Base-by-base conservation (phyloP, 2,329 filamentous ascomycete species). In the Monosporascus sp. region DNA sequence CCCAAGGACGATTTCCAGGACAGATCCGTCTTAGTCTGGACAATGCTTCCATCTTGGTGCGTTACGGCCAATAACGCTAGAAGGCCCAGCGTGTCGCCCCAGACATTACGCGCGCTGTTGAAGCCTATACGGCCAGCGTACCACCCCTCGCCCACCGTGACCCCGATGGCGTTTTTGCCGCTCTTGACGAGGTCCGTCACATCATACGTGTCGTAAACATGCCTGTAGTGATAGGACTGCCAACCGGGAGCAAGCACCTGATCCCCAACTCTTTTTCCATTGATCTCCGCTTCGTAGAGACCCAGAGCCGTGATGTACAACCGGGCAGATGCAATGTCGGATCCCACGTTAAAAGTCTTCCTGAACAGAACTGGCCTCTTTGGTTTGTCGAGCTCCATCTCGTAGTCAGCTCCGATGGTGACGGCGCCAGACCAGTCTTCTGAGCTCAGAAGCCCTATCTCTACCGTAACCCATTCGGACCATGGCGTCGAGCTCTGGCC, bases 151-250 rank as follows among this genome's bases (percentile, higher is more conserved):
- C 70, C 75, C 5, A 81, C 74, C 19, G 75, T 73, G 1, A 77
- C 71, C 0, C 68, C 72, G 43, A 81, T 65, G 0, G 65, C 65
- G 58, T 80, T 80, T 19, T 53, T 51, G 2, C 68, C 68, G 0
- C 58, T 44, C 1, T 61, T 63, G 1, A 82, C 52, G 0, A 77
- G 65, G 0, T 66, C 55, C 0, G 72, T 74, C 1, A 83, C 74
- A 55, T 84, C 78, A 52, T 77, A 79, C 0, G 74, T 77, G 52
- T 82, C 73, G 55, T 83, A 85, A 1, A 72, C 67, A n/a, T 77
- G 71, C 1, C 79, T 70, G 47, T 75, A 64, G 0, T 72, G 65
- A 56, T 83, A 84, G 3, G 72, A 73, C 44, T 76, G 74, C 76
- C 78, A 82, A 0, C 79, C 79, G 0, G 79, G 79, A 20, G 78